Conservation (phyloP, 2,329 filamentous ascomycete species). For the Clathrospora elynae region DNA sequence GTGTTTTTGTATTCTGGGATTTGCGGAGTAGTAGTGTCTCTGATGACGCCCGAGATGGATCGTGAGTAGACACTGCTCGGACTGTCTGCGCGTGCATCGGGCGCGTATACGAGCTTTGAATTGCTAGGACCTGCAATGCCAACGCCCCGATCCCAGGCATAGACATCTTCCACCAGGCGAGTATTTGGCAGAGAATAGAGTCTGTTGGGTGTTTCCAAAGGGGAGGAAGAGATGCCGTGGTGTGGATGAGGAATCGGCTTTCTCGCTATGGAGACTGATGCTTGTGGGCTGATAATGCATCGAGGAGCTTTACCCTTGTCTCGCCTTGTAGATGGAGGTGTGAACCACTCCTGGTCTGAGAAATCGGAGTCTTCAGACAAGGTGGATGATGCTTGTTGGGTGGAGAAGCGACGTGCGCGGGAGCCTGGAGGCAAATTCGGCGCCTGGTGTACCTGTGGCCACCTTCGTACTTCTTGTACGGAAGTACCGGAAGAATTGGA, state of each 20-base stretch:
- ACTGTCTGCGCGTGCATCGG: background rate
- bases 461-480: constrained; percentile 6
- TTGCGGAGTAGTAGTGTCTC: too few relatives aligned
- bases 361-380: constrained; percentile 6
- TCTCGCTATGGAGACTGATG: too few relatives aligned
- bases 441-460: constrained; percentile 2
- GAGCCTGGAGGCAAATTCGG: background rate
- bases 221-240: background rate
- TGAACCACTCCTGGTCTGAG: constrained; percentile 22
- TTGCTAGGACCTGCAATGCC: background rate
- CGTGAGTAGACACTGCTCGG: constrained; percentile 12
- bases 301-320: constrained; percentile 4
- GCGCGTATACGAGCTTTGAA: background rate
- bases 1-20: background rate
- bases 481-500: background rate
- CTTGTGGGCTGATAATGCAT: background rate
- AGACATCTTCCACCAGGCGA: background rate
- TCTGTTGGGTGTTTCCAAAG: background rate
- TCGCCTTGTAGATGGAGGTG: constrained; percentile 17
- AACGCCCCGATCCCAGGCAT: background rate
- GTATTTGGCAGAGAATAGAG: background rate
- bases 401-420: background rate
- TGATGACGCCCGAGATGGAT: constrained; percentile 4
- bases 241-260: too few relatives aligned
- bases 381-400: constrained; percentile 1